A percentile compares a stretch with the other conserved stretches of the same genome.
Evolutionary conservation across 2,329 filamentous ascomycete species (phyloP).

Genomic region (Scedosporium aurantiacum): DNA sequence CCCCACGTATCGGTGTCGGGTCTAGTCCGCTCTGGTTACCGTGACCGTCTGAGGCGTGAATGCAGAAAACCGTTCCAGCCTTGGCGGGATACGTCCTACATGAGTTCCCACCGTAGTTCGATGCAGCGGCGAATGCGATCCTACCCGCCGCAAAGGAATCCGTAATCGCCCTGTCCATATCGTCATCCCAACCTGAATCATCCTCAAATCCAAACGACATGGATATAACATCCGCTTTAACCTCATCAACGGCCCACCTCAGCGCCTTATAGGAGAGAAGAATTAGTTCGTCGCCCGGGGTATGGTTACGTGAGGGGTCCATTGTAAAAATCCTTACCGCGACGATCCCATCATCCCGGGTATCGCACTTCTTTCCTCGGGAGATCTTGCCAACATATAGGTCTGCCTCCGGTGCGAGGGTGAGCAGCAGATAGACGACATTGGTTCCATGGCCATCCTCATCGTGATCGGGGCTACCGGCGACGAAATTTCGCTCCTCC

Average conservation of each 20-base stretch:
- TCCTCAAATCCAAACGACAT: conserved; percentile 13
- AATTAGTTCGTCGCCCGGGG: no score
- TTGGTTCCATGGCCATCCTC: not conserved
- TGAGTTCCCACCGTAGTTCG: conserved; percentile 9
- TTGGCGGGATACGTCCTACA: conserved; percentile 11
- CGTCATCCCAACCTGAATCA: not conserved
- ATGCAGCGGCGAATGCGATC: conserved; percentile 11
- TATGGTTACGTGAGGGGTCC: no score
- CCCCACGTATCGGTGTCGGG: conserved; percentile 7
- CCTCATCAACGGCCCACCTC: conserved; percentile 5
- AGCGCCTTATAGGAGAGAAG: not conserved
- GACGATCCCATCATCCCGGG: not conserved
- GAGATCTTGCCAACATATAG: not conserved
- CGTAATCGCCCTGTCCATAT: conserved; percentile 3
- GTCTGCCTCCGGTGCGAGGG: not conserved
- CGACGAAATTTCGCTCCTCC: not conserved
- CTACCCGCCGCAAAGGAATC: conserved; percentile 1
- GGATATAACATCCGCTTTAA: conserved; percentile 13
- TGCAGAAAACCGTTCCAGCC: conserved; percentile 9
- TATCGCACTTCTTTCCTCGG: not conserved
- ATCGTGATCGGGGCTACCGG: not conserved
- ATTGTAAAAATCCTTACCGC: not conserved
- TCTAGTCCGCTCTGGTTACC: conserved; percentile 10
- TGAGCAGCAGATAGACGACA: not conserved
- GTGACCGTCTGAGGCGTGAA: conserved; percentile 10